A percentile compares a stretch with the other conserved stretches of the same genome.
phyloP scores from a whole-genome alignment of 768 basidiomycete species.

The Pseudohyphozyma bogoriensis region DNA sequence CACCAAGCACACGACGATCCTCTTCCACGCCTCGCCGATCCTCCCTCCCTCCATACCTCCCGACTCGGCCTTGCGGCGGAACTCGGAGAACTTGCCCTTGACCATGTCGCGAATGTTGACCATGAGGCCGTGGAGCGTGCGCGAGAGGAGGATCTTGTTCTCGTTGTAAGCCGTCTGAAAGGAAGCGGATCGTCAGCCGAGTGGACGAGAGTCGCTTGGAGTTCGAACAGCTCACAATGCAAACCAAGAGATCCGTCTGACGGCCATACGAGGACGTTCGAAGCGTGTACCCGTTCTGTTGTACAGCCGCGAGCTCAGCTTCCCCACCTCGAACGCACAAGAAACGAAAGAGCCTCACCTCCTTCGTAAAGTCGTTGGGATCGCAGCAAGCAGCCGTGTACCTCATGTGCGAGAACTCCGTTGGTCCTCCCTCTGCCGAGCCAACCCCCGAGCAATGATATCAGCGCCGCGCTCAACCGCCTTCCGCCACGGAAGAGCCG shows the following conservation, averaged over 20 bases:
- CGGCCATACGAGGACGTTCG: slow-evolving; percentile 77
- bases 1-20: slow-evolving; percentile 53
- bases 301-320: not conserved
- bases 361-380: slow-evolving; percentile 75
- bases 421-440: slow-evolving; percentile 45
- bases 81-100: slow-evolving; percentile 88
- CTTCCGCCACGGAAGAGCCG: not conserved
- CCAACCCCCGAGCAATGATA: not conserved
- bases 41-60: slow-evolving; percentile 58
- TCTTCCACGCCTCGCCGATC: slow-evolving; percentile 57
- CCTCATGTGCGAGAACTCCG: slow-evolving; percentile 92
- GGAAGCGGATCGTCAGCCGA: not conserved
- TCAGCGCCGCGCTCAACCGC: not conserved
- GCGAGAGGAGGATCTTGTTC: slow-evolving; percentile 77
- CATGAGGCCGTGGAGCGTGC: slow-evolving; percentile 90
- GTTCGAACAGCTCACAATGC: slow-evolving; percentile 56
- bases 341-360: slow-evolving; percentile 22
- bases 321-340: not conserved
- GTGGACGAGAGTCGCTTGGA: slow-evolving; percentile 21
- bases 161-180: slow-evolving; percentile 57
- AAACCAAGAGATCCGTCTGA: slow-evolving; percentile 84
- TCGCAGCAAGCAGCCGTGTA: slow-evolving; percentile 78
- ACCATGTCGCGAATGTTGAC: slow-evolving; percentile 93
- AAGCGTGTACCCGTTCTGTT: slow-evolving; percentile 62
- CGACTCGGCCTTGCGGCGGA: slow-evolving; percentile 72